These are phyloP conservation scores for Vaccinium darrowii DNA, from an alignment of 148 eudicot genomes.

Conservation along the genomic window DNA sequence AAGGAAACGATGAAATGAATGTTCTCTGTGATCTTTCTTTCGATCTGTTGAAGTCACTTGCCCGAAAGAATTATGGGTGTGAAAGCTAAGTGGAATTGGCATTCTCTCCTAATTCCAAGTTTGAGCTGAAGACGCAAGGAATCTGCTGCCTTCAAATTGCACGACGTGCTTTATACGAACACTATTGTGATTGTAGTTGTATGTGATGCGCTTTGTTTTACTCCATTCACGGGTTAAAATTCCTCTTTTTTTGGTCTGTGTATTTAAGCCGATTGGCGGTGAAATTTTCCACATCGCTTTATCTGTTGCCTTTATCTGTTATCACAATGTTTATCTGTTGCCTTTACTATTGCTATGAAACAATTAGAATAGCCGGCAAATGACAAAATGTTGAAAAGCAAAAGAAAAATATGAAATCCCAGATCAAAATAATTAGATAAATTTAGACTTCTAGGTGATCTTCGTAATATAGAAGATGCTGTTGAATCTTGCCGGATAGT, in stretches of 20 bases:
- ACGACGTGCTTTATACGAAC: no score
- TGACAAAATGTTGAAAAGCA: no score
- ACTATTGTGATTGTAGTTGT: neutral
- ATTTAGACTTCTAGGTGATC: no score
- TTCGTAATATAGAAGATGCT: no score
- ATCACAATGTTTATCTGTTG: neutral
- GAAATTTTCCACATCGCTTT: neutral
- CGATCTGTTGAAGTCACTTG: neutral
- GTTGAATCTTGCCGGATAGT: neutral
- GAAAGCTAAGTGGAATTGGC: neutral
- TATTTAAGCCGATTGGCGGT: neutral
- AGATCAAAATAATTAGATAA: no score
- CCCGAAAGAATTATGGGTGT: neutral
- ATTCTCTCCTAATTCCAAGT: neutral
- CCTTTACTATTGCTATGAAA: no score
- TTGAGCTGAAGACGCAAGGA: neutral
- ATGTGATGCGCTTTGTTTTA: neutral
- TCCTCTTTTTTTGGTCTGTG: neutral
- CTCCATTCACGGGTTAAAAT: neutral
- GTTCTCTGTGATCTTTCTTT: neutral
- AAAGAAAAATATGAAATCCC: no score
- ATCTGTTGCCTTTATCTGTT: neutral
- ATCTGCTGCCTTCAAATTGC: neutral
- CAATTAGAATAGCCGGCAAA: no score
- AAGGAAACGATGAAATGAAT: constrained; percentile 38